Conservation (phyloP, 2,329 filamentous ascomycete genomes). For the Trichophyton rubrum region DNA sequence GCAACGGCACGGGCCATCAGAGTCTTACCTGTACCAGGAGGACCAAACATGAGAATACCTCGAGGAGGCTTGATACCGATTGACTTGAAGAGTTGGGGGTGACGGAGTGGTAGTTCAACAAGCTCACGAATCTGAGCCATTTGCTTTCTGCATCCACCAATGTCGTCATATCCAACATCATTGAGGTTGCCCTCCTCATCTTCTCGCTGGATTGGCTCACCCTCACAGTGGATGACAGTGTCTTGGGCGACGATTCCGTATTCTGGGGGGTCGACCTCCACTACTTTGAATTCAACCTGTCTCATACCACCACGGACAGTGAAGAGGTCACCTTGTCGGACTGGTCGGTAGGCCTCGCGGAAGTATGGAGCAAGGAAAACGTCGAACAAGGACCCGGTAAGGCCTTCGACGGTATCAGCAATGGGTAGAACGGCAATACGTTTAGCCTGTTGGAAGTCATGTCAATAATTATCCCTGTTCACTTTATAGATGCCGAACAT, state of each 20-base stretch:
- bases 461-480: not conserved
- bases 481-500: not conserved
- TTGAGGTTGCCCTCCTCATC: constrained; percentile 99
- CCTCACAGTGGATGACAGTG: constrained; percentile 97
- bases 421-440: constrained; percentile 96
- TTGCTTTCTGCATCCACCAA: constrained; percentile 98
- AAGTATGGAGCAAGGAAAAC: constrained; percentile 99
- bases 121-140: constrained; percentile 99
- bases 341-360: constrained; percentile 94
- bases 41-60: constrained; percentile 91
- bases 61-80: constrained; percentile 99
- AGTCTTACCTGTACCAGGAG: constrained; percentile 98
- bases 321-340: constrained; percentile 95
- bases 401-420: constrained; percentile 92
- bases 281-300: constrained; percentile 98
- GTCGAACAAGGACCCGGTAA: constrained; percentile 95
- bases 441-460: constrained; percentile 58
- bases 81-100: constrained; percentile 98
- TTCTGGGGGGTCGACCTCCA: constrained; percentile 95
- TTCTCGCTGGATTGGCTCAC: constrained; percentile 90
- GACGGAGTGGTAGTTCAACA: constrained; percentile 90
- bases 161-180: constrained; percentile 97
- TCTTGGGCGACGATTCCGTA: constrained; percentile 98
- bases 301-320: constrained; percentile 96
- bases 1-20: constrained; percentile 97